Base-by-base conservation (phyloP, 2,329 filamentous ascomycete genomes). In the Sarocladium strictum region DNA sequence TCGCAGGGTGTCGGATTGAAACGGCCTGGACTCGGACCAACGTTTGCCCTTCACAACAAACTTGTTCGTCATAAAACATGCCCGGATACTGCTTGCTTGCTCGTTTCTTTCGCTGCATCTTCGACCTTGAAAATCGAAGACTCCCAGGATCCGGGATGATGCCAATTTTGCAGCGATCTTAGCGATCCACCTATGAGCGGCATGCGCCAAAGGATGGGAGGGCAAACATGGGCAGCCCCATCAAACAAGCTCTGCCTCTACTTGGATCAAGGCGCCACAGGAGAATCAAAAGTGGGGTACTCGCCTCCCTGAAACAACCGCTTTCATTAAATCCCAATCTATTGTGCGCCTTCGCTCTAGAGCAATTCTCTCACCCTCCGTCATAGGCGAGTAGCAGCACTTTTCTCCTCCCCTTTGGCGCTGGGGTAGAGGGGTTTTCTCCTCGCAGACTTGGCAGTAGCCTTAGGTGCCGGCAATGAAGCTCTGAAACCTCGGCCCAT, bases 221-320 rank as follows among this genome's bases (percentile, higher is more conserved):
- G 29, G 15, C 37, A 40, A n/a, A n/a, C 5, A 7, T 23, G 35
- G 35, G 19, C 3, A 14, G 7, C 32, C 50, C 50, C 32, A 53
- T 35, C 49, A 19, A 53, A 53, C 50, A 53, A 53, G 50, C 33
- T 53, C 35, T 19, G 27, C 29, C 29, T 19, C 21, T 5, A 11
- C 14, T 38, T 7, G 11, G 12, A 7, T 38, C 35, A 15, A 40
- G 19, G 50, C 50, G 50, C 50, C 35, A 40, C 50, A 38, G 50
- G 32, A 21, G 35, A 47, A 47, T 32, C 23, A 38, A 53, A 53
- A 53, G 50, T 21, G 50, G 50, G 50, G 32, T 33, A n/a, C 19
- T 21, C 40, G 26, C 17, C 10, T 35, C 29, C 50, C 50, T 53
- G 50, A 53, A 53, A 53, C 50, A 53, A 21, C 50, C 50, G 50